Evolutionary conservation across 495 filamentous ascomycete species (phyloP), one percentile per base, ranked within the genome.

Genomic region (Pyronema omphalodes): DNA sequence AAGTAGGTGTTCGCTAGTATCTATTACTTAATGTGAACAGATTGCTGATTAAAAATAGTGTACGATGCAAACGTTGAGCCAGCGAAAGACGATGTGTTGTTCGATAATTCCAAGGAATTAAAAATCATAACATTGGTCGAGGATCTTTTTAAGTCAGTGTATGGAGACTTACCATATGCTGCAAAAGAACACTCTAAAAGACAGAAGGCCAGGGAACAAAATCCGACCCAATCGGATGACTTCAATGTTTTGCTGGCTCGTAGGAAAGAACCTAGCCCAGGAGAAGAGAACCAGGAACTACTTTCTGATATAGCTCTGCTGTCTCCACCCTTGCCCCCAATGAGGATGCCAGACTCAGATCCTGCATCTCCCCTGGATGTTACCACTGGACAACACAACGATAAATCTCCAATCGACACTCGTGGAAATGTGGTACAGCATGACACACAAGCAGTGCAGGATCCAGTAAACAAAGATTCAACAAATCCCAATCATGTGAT

Each of bases 41-140:
- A 17, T 41, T 41, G 39, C 39, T 41, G 39, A 41, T 41, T 3
- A 2, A 12, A 17, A 12, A 41, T 41, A 41, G 39, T 50, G 47
- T 95, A 98, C 57, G 89, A 96, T 69, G 74, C 77, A 2, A 96
- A 94, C 60, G 73, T 96, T 51, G 88, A 96, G 61, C 88, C 88
- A 0, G 76, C 82, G 0, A 98, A 98, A 64, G 83, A 95, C 57
- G 82, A 94, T 65, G 76, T 95, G 1, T 52, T 94, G 0, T 94
- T 98, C 61, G 70, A 73, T 29, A 70, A 91, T 43, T 70, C 78
- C 33, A 63, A 76, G 0, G 3, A 57, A 2, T 12, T 7, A 5
- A 19, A 50, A n/a, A 52, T 93, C 3, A 19, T 82, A 3, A 59
- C 65, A 3, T 55, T 74, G 4, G 71, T 81, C 3, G 75, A 82